A percentile compares a stretch with the other conserved stretches of the same genome.
Evolutionary conservation across 2,329 filamentous ascomycete species (phyloP).

Genomic region (Mycogone perniciosa): DNA sequence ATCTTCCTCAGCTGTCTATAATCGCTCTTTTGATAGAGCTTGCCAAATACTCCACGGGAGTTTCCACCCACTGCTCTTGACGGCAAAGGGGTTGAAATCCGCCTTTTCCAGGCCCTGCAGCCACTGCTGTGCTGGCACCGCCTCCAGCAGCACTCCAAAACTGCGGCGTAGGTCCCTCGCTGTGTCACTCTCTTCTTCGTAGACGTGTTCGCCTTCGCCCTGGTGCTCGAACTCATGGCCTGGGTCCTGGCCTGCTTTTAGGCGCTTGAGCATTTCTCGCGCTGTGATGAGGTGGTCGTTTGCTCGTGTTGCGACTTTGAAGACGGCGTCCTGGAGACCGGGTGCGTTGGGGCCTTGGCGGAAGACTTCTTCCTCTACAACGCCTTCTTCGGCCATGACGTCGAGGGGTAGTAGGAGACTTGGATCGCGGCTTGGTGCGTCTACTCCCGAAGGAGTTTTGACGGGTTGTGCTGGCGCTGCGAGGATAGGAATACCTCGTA

Average conservation of each 20-base stretch:
- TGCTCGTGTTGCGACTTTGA: slow-evolving; percentile 84
- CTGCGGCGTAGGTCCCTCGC: slow-evolving; percentile 47
- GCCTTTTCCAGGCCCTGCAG: slow-evolving; percentile 68
- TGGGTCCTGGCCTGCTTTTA: slow-evolving; percentile 65
- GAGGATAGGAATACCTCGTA: slow-evolving; percentile 84
- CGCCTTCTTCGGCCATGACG: slow-evolving; percentile 73
- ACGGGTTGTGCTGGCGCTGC: slow-evolving; percentile 59
- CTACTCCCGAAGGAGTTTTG: slow-evolving; percentile 34
- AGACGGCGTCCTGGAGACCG: slow-evolving; percentile 83
- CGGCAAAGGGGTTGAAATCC: slow-evolving; percentile 78
- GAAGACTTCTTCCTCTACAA: slow-evolving; percentile 86
- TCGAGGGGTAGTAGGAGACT: slow-evolving; percentile 77
- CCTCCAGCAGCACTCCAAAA: slow-evolving; percentile 76
- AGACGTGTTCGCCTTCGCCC: slow-evolving; percentile 62
- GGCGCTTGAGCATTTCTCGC: slow-evolving; percentile 79
- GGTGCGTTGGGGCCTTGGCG: slow-evolving; percentile 70
- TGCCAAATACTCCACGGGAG: slow-evolving; percentile 70
- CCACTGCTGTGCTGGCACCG: slow-evolving; percentile 71
- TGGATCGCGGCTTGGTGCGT: slow-evolving; percentile 35
- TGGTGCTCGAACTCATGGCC: slow-evolving; percentile 88
- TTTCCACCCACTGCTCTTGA: slow-evolving; percentile 62
- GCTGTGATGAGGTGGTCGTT: slow-evolving; percentile 95
- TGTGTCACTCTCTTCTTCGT: slow-evolving; percentile 34
- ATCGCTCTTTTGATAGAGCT: slow-evolving; percentile 41
- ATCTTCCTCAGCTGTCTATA: slow-evolving; percentile 28